These are phyloP conservation scores for Neospermospora avenae DNA, from an alignment of 2,329 filamentous ascomycete genomes.

Conservation along the genomic window DNA sequence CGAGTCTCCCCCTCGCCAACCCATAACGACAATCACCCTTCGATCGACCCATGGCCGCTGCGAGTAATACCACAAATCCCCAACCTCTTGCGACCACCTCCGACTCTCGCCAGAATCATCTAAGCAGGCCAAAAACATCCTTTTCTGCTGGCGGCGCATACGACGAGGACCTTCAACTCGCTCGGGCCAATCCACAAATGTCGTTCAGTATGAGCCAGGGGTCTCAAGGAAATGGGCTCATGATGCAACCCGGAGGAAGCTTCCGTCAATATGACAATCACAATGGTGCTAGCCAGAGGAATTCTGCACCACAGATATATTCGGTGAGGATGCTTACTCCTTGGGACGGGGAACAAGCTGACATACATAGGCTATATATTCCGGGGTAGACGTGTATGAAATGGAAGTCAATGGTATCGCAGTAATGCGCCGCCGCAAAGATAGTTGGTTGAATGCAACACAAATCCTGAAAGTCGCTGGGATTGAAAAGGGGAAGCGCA, in stretches of 20 bases:
- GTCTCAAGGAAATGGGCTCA: slow-evolving; percentile 33
- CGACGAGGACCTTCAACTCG: slow-evolving; percentile 23
- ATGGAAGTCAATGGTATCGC: slow-evolving; percentile 94
- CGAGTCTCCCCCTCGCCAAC: neutral
- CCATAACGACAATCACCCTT: slow-evolving; percentile 8
- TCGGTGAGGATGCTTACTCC: slow-evolving; percentile 47
- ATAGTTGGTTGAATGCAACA: slow-evolving; percentile 96
- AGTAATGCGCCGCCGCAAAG: slow-evolving; percentile 91
- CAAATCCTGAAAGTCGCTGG: slow-evolving; percentile 97
- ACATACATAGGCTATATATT: slow-evolving; percentile 73
- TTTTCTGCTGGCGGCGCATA: slow-evolving; percentile 23
- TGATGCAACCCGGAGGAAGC: slow-evolving; percentile 34
- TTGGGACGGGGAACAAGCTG: slow-evolving; percentile 7
- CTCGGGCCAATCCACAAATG: slow-evolving; percentile 28
- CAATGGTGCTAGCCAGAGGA: slow-evolving; percentile 26
- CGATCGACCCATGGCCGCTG: slow-evolving; percentile 25
- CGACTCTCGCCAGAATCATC: slow-evolving; percentile 31
- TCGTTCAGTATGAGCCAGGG: slow-evolving; percentile 36
- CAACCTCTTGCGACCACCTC: slow-evolving; percentile 31
- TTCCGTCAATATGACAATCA: slow-evolving; percentile 32
- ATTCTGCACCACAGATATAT: slow-evolving; percentile 53
- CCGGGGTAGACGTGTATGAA: slow-evolving; percentile 94
- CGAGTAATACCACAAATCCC: slow-evolving; percentile 28
- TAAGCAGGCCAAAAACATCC: slow-evolving; percentile 23
- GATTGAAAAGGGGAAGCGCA: slow-evolving; percentile 95